Evolutionary conservation across 2,329 filamentous ascomycete genomes (phyloP).

Genomic region (Pseudocercospora macadamiae): DNA sequence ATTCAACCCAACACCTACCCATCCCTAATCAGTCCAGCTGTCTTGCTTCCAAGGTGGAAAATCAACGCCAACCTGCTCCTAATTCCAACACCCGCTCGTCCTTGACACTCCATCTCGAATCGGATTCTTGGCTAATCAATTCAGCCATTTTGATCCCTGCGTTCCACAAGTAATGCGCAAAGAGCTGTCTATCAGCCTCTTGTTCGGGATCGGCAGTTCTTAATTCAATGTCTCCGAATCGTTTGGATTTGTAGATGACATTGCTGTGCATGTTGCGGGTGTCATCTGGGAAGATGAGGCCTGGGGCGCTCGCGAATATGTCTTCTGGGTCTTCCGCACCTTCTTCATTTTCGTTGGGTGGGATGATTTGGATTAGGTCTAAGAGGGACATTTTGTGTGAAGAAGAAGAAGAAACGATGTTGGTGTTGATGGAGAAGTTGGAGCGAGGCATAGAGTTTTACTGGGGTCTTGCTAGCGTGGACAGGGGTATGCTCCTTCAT

Average conservation of each 20-base stretch:
- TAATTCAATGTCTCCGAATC: slow-evolving; percentile 45
- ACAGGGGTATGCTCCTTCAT: neutral
- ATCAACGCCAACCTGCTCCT: slow-evolving; percentile 65
- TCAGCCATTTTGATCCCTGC: slow-evolving; percentile 54
- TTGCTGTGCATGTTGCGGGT: slow-evolving; percentile 68
- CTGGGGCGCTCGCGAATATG: slow-evolving; percentile 61
- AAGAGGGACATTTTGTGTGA: slow-evolving; percentile 26
- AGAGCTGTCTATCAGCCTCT: slow-evolving; percentile 62
- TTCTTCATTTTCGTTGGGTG: slow-evolving; percentile 28
- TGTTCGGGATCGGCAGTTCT: slow-evolving; percentile 49
- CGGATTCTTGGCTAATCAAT: slow-evolving; percentile 40
- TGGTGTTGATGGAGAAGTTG: too few species aligned
- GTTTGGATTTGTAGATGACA: slow-evolving; percentile 55
- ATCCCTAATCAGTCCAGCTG: slow-evolving; percentile 25
- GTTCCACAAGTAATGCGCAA: slow-evolving; percentile 77
- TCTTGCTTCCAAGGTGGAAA: slow-evolving; percentile 21
- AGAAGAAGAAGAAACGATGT: too few species aligned
- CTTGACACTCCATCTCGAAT: slow-evolving; percentile 51
- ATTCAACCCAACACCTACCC: slow-evolving; percentile 49
- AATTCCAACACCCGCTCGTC: slow-evolving; percentile 64
- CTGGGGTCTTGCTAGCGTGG: too few species aligned
- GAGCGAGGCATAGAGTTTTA: too few species aligned
- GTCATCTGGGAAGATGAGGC: slow-evolving; percentile 70
- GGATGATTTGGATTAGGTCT: slow-evolving; percentile 33
- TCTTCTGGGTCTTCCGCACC: too few species aligned